A percentile compares a stretch with the other conserved stretches of the same genome.
phyloP scores from a whole-genome alignment of 441 rosid genomes.

The Manihot esculenta region DNA sequence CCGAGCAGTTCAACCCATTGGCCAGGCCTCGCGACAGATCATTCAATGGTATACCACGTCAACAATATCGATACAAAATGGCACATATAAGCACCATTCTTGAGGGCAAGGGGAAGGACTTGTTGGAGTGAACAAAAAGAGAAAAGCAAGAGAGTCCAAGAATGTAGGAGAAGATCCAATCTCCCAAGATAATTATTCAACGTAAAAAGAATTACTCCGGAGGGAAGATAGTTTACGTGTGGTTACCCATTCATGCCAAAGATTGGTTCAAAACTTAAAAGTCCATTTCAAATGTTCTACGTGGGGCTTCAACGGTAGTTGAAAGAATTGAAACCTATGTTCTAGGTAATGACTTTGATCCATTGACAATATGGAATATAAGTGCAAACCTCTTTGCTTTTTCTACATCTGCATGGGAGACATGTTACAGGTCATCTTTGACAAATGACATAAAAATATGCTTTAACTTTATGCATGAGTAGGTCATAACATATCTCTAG shows the following conservation, averaged over 20 bases:
- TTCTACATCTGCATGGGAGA: background rate
- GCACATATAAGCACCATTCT: background rate
- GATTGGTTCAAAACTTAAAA: background rate
- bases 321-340: background rate
- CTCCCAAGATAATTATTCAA: background rate
- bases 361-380: background rate
- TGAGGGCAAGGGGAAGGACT: background rate
- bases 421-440: background rate
- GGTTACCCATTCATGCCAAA: background rate
- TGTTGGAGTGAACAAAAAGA: background rate
- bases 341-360: background rate
- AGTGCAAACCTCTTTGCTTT: background rate
- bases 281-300: background rate
- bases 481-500: background rate
- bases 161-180: background rate
- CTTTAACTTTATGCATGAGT: background rate
- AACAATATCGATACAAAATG: too few relatives aligned
- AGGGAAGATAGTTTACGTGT: background rate
- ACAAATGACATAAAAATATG: conserved; percentile 5
- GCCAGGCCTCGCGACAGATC: too few relatives aligned
- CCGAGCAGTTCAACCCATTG: too few relatives aligned
- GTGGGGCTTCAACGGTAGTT: too few relatives aligned
- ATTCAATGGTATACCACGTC: too few relatives aligned
- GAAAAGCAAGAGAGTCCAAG: background rate
- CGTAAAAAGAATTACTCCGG: background rate